A percentile compares a stretch with the other conserved stretches of the same genome.
phyloP scores from a whole-genome alignment of 1,284 basidiomycete genomes.

The Meira miltonrushii region DNA sequence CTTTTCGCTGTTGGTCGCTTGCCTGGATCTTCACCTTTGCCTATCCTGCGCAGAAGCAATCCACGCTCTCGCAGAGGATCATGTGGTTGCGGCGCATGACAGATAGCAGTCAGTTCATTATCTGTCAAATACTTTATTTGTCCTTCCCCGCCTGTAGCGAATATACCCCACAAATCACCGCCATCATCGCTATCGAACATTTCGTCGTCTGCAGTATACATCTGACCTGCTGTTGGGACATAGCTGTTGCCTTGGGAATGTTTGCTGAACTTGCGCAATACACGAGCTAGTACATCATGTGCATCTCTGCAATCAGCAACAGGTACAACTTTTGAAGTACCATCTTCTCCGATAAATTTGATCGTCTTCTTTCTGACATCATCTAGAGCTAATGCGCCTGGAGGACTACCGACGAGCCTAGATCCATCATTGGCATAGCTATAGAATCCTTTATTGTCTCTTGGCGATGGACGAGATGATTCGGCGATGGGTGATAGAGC shows the following conservation, averaged over 20 bases:
- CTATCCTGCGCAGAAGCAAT: constrained; percentile 61
- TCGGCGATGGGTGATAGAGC: constrained; percentile 20
- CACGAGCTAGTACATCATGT: constrained; percentile 43
- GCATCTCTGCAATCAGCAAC: constrained; percentile 46
- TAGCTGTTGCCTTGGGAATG: constrained; percentile 36
- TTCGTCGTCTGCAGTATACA: background rate
- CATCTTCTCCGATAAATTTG: constrained; percentile 49
- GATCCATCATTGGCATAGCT: background rate
- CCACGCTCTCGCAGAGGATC: constrained; percentile 73
- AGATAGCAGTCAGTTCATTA: constrained; percentile 73
- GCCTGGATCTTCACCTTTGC: constrained; percentile 9
- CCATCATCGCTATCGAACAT: constrained; percentile 20
- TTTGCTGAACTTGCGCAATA: constrained; percentile 48
- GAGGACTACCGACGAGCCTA: constrained; percentile 13
- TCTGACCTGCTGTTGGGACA: constrained; percentile 35
- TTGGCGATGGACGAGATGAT: background rate
- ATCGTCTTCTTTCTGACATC: constrained; percentile 44
- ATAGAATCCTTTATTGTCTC: background rate
- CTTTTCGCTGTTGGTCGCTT: constrained; percentile 19
- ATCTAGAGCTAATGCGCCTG: constrained; percentile 29
- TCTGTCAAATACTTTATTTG: constrained; percentile 44
- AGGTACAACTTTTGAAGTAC: constrained; percentile 43
- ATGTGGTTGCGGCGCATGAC: constrained; percentile 74
- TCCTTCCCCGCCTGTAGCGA: constrained; percentile 38
- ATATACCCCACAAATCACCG: constrained; percentile 42